phyloP scores from a whole-genome alignment of 192 early-diverging fungal species.

The Coemansia biformis region DNA sequence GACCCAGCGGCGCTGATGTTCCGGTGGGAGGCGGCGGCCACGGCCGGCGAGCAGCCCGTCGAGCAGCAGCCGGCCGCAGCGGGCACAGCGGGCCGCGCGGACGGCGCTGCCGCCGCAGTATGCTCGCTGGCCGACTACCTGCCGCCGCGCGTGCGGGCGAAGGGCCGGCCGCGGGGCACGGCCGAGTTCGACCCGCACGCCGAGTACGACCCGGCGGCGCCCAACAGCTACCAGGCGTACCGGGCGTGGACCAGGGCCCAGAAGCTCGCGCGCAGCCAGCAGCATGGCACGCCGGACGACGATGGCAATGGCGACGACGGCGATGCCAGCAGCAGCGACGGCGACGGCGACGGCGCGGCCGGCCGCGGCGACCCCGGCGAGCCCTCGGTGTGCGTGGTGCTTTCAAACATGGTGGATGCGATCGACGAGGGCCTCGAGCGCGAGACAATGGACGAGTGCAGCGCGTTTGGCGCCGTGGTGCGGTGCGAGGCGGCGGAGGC shows the following conservation, averaged over 20 bases:
- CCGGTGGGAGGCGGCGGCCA: slow-evolving; percentile 19
- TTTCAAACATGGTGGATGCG: slow-evolving; percentile 38
- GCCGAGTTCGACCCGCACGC: slow-evolving; percentile 25
- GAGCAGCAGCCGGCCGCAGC: background rate
- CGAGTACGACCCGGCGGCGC: slow-evolving; percentile 30
- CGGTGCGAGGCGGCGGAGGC: slow-evolving; percentile 6
- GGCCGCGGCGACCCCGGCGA: slow-evolving; percentile 10
- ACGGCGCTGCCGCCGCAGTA: background rate
- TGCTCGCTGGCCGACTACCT: slow-evolving; percentile 31
- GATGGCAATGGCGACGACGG: background rate
- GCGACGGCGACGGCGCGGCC: background rate
- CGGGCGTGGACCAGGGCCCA: slow-evolving; percentile 19
- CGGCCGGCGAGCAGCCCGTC: slow-evolving; percentile 1
- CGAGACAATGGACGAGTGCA: slow-evolving; percentile 35
- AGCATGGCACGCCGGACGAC: background rate
- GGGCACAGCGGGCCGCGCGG: background rate
- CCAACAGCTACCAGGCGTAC: slow-evolving; percentile 37
- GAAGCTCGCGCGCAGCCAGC: slow-evolving; percentile 1
- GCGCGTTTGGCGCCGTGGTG: slow-evolving; percentile 26
- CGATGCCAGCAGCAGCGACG: too few species aligned
- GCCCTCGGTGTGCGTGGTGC: slow-evolving; percentile 13
- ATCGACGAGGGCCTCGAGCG: slow-evolving; percentile 28
- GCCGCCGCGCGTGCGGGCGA: slow-evolving; percentile 4
- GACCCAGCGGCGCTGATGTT: slow-evolving; percentile 18
- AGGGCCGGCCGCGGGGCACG: background rate